Percentiles rank a stretch among this genome's conserved stretches.
These are phyloP conservation scores for Coniochaeta sp. DNA, from an alignment of 2,329 filamentous ascomycete genomes.

Conservation along the genomic window DNA sequence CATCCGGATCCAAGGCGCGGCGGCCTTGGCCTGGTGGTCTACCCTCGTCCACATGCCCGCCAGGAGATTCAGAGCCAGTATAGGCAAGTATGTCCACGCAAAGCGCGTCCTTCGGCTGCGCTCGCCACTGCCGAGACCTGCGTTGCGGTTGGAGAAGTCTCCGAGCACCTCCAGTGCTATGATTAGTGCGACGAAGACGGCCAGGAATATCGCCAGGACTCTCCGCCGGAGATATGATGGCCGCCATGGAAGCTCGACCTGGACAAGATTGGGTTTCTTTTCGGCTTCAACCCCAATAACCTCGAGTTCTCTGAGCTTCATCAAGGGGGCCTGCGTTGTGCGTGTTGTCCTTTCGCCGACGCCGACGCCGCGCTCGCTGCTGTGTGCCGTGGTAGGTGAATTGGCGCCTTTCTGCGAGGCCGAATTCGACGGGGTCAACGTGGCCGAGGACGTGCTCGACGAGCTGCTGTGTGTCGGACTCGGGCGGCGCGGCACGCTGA, in stretches of 20 bases:
- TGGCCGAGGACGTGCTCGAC: conserved; percentile 11
- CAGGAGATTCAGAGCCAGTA: conserved; percentile 23
- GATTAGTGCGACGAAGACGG: conserved; percentile 20
- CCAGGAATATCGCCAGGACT: conserved; percentile 21
- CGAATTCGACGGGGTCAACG: conserved; percentile 15
- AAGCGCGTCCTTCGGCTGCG: conserved; percentile 17
- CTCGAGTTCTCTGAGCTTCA: conserved; percentile 7
- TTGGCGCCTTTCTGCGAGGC: conserved; percentile 12
- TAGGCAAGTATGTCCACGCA: conserved; percentile 28
- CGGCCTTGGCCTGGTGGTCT: conserved; percentile 29
- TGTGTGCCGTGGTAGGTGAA: conserved; percentile 3
- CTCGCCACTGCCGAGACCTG: conserved; percentile 18
- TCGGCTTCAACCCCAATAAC: conserved; percentile 1
- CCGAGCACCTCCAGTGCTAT: conserved; percentile 22
- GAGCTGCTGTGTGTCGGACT: conserved; percentile 10
- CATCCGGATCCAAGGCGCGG: conserved; percentile 30
- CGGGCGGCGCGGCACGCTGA: conserved; percentile 16
- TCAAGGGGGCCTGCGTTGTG: neutral
- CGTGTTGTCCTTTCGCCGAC: neutral
- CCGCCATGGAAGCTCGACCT: conserved; percentile 25
- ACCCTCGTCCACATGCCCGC: conserved; percentile 27
- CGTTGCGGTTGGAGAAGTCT: conserved; percentile 21
- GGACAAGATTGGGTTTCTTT: conserved; percentile 16
- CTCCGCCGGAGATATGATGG: conserved; percentile 27
- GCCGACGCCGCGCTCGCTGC: neutral